Evolutionary conservation across 179 eudicot species (phyloP), one percentile per base, ranked within the genome.

Genomic region (Spinacia oleracea): DNA sequence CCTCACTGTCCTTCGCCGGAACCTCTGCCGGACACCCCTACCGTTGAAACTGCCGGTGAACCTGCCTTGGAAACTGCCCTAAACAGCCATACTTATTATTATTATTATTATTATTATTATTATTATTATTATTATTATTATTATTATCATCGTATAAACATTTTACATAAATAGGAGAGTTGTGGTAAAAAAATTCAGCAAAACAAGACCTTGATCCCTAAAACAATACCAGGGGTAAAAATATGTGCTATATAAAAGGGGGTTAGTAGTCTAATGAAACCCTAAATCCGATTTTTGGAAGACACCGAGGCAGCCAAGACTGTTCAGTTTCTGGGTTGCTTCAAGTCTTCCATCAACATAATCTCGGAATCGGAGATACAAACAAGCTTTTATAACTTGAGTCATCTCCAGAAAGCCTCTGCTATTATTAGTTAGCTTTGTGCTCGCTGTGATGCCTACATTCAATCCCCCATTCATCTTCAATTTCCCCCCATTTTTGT

Each of bases 401-500:
- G 84, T 42, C 82, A 82, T 86, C 89, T 86, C 87, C 89, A 86
- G 89, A 86, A 86, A 86, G 86, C 89, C 86, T 50, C 40, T 76
- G 85, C 80, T 80, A 53, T 66, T 48, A 43, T 27, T 42, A 6
- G 27, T 62, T 77, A 77, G 85, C 79, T 75, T 12, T 81, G 80
- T 80, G 89, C 87, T 86, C 87, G 89, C 86, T 86, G 78, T 86
- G 89, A 81, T 86, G 85, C 85, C 78, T 79, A 86, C 86, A 86
- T 25, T 32, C 25, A 2, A 21, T n/a, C n/a, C 63, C 9, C 5
- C 4, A 16, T 29, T 42, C 32, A 42, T 3, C 10, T n/a, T n/a
- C n/a, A n/a, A 11, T 14, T 14, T 9, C 11, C 0, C 3, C 20
- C 29, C 2, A 16, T 4, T 21, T 62, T 27, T 5, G 4, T 9